Base-by-base conservation (phyloP, 164 flowering plant species). In the Umbellularia californica region DNA sequence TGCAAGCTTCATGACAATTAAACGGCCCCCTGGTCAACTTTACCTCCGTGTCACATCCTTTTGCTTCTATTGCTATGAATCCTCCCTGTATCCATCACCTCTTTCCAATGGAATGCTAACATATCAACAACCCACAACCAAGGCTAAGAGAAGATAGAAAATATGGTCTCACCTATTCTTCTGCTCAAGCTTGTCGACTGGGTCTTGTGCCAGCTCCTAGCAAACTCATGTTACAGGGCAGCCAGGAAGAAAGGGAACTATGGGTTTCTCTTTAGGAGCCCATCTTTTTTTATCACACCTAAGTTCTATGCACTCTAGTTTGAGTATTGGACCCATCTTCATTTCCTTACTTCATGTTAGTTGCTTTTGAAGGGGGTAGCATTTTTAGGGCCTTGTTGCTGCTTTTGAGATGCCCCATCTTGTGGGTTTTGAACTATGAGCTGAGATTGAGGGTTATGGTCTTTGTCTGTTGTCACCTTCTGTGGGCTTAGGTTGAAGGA, bases 261-360 rank as follows among this genome's bases (percentile, higher is more conserved):
- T 76, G 83, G 84, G 0, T 78, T 78, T 70, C 70, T 80, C 47
- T 70, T 73, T 6, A 80, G 68, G 63, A 82, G 78, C 84, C n/a
- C 35, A 33, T 78, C 81, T 70, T 28, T 70, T 70, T 25, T 75
- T 55, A 67, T 35, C 83, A 73, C 78, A 47, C 1, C 82, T 77
- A 1, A 60, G 74, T 27, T 60, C 81, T 47, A 14, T 50, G 7
- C 82, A 80, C 77, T 87, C 92, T 12, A 77, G 72, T 68, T 73
- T 89, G 19, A 65, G 83, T 71, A 58, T 35, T 77, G 17, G 74
- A 82, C 23, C 58, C 78, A 2, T 87, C 94, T 52, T 84, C 89
- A 76, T 92, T 94, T 79, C 97, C 98, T 75, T 94, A 79, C 74
- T 94, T 92, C 89, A 92, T 94, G 97, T 84, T 92, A 3, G 92